These are phyloP conservation scores for Pseudozyma flocculosa DNA, from an alignment of 1,284 basidiomycete genomes.

Conservation along the genomic window DNA sequence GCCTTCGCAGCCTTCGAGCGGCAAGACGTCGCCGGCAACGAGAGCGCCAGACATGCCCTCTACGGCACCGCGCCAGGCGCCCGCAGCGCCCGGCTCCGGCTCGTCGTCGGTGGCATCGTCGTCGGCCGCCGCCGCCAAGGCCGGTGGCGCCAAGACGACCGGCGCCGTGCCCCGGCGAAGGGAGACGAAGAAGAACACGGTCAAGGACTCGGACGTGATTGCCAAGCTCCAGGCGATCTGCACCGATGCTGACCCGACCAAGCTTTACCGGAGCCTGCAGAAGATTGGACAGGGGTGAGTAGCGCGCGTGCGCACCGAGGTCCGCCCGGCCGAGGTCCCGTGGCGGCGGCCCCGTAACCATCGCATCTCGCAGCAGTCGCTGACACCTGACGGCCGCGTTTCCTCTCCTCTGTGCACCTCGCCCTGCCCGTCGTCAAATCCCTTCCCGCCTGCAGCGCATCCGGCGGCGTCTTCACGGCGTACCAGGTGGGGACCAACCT, in stretches of 20 bases:
- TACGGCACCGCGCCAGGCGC: too few relatives aligned
- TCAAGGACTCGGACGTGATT: slow-evolving; percentile 85
- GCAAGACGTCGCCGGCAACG: background rate
- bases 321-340: background rate
- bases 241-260: slow-evolving; percentile 94
- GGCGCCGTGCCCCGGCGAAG: slow-evolving; percentile 66
- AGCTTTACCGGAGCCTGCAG: slow-evolving; percentile 83
- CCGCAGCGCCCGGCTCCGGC: too few relatives aligned
- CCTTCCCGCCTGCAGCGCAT: slow-evolving; percentile 63
- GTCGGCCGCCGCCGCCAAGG: slow-evolving; percentile 2
- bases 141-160: slow-evolving; percentile 7
- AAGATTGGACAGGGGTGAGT: slow-evolving; percentile 87
- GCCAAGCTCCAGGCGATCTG: slow-evolving; percentile 89
- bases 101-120: too few relatives aligned
- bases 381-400: too few relatives aligned
- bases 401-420: background rate
- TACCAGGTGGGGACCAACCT: slow-evolving; percentile 92
- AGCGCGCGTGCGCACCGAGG: slow-evolving; percentile 66
- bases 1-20: background rate
- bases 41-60: background rate
- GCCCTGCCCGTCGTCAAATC: background rate
- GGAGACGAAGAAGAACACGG: slow-evolving; percentile 69
- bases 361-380: too few relatives aligned
- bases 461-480: slow-evolving; percentile 96
- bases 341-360: too few relatives aligned